Percentiles rank a stretch among this genome's conserved stretches.
Evolutionary conservation across 768 basidiomycete species (phyloP).

Genomic region (Collybia sp.): DNA sequence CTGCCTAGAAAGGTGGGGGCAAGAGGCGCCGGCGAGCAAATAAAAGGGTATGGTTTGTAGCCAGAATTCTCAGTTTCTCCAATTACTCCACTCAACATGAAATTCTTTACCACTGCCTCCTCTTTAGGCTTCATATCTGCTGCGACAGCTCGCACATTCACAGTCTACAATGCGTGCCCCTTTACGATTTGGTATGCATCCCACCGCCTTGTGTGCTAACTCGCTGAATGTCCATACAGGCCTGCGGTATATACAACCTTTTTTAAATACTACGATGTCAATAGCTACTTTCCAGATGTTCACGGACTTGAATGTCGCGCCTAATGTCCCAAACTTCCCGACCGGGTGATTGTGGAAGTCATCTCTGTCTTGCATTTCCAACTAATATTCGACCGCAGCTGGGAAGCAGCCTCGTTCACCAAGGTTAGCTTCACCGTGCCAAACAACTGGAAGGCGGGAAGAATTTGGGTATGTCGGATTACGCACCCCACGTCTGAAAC

Average conservation of each 20-base stretch:
- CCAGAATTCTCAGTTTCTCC: too few relatives aligned
- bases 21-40: too few relatives aligned
- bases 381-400: conserved; percentile 19
- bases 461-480: conserved; percentile 45
- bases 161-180: conserved; percentile 57
- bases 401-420: conserved; percentile 33
- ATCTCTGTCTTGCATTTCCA: conserved; percentile 2
- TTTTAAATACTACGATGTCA: too few relatives aligned
- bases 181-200: conserved; percentile 60
- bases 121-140: conserved; percentile 24
- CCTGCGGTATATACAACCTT: conserved; percentile 26
- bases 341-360: conserved; percentile 34
- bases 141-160: conserved; percentile 51
- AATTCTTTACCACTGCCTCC: conserved; percentile 16
- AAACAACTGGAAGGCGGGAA: conserved; percentile 59
- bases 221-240: conserved; percentile 17
- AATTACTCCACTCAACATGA: conserved; percentile 15
- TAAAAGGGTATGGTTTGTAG: too few relatives aligned
- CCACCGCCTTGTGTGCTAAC: not conserved
- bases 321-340: conserved; percentile 34
- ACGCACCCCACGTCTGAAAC: not conserved
- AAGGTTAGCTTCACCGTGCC: conserved; percentile 49
- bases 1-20: too few relatives aligned
- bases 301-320: conserved; percentile 50
- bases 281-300: conserved; percentile 36